Evolutionary conservation across 164 flowering plant genomes (phyloP).

Genomic region (Platanus orientalis): DNA sequence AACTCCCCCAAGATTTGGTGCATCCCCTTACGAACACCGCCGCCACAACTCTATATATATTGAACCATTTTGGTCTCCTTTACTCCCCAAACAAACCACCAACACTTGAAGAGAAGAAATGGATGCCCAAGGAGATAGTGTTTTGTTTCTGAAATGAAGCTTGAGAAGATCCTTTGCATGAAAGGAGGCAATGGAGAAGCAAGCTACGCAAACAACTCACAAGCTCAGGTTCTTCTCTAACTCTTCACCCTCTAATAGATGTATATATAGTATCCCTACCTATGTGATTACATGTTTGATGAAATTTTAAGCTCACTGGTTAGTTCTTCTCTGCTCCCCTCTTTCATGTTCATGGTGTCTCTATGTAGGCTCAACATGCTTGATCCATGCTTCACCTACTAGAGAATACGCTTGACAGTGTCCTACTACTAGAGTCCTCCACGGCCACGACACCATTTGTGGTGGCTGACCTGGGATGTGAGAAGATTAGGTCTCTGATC

Average conservation of each 20-base stretch:
- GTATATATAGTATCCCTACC: no score
- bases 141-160: constrained; percentile 54
- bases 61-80: no score
- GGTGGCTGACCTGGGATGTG: constrained; percentile 71
- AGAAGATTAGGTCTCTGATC: no score
- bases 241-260: no score
- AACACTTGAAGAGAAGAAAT: constrained; percentile 16
- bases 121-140: constrained; percentile 49
- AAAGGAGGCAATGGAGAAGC: constrained; percentile 83
- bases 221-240: constrained; percentile 63
- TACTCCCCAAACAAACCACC: no score
- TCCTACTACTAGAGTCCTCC: constrained; percentile 41
- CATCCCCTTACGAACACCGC: not conserved
- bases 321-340: no score
- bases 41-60: no score
- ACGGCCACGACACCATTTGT: constrained; percentile 30
- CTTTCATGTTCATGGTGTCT: not conserved
- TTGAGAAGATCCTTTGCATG: constrained; percentile 74
- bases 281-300: no score
- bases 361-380: constrained; percentile 72
- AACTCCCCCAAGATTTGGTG: not conserved
- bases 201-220: constrained; percentile 84
- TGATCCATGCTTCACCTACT: constrained; percentile 74
- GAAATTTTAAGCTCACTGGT: no score
- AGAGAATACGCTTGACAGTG: constrained; percentile 53